Evolutionary conservation across 148 eudicot genomes (phyloP).

Genomic region (Arctostaphylos glauca): DNA sequence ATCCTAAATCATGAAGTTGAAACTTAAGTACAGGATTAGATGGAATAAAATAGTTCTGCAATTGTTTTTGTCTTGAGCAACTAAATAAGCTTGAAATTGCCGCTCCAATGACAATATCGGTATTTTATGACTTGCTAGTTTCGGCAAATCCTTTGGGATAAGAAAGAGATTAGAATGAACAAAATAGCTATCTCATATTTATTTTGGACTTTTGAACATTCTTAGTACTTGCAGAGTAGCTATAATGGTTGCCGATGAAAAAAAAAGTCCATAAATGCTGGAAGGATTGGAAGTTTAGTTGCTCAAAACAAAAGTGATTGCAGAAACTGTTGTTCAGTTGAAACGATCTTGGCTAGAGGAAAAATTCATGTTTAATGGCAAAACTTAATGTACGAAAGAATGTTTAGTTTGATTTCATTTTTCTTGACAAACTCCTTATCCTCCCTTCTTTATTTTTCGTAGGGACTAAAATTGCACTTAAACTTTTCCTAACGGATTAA

Average conservation of each 20-base stretch:
- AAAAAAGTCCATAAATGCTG: conserved; percentile 45
- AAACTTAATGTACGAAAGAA: too few relatives aligned
- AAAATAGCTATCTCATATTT: neutral
- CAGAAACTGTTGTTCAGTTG: conserved; percentile 50
- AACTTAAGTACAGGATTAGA: too few relatives aligned
- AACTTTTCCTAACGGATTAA: too few relatives aligned
- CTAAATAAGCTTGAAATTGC: conserved; percentile 6
- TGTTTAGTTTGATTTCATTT: too few relatives aligned
- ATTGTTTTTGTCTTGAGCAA: too few relatives aligned
- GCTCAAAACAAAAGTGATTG: conserved; percentile 49
- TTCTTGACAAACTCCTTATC: too few relatives aligned
- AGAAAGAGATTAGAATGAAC: neutral
- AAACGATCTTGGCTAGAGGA: conserved; percentile 53
- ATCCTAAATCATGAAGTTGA: too few relatives aligned
- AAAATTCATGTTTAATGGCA: conserved; percentile 19
- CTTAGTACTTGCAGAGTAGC: conserved; percentile 36
- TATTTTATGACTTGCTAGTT: conserved; percentile 24
- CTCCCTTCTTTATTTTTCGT: too few relatives aligned
- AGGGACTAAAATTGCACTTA: too few relatives aligned
- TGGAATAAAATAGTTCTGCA: too few relatives aligned
- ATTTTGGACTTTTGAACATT: neutral
- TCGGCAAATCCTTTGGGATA: conserved; percentile 17
- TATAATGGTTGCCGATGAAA: conserved; percentile 44
- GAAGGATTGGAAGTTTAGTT: conserved; percentile 62
- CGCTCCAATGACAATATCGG: conserved; percentile 43